Evolutionary conservation across 352 stramenopile species (phyloP).

Genomic region (Pythium guiyangense): DNA sequence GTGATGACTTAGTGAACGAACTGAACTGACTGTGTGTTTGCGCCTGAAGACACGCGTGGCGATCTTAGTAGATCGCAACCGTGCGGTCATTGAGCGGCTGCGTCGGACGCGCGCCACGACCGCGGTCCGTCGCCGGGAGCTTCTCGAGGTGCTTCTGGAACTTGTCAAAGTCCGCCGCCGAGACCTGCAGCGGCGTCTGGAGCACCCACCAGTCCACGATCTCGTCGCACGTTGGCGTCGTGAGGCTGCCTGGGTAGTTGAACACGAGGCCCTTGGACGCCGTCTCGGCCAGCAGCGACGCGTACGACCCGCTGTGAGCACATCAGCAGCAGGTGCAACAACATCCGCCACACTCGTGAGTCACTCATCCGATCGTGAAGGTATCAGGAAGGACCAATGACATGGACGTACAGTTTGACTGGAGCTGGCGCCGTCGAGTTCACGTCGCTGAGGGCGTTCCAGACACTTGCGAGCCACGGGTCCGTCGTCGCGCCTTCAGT

Average conservation of each 20-base stretch:
- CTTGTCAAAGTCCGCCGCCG: slow-evolving; percentile 10
- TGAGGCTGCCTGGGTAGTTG: slow-evolving; percentile 26
- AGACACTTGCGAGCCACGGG: slow-evolving; percentile 7
- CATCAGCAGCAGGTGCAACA: too few relatives aligned
- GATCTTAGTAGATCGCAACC: slow-evolving; percentile 8
- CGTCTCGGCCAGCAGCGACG: neutral
- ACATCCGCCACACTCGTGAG: too few relatives aligned
- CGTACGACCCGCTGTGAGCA: slow-evolving; percentile 8
- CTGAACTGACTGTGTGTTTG: too few relatives aligned
- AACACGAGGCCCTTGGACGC: slow-evolving; percentile 7
- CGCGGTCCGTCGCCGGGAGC: slow-evolving; percentile 19
- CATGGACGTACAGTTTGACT: slow-evolving; percentile 3
- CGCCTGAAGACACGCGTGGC: too few relatives aligned
- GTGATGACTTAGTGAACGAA: too few relatives aligned
- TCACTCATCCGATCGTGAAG: too few relatives aligned
- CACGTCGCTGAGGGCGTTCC: neutral
- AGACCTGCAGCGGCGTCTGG: slow-evolving; percentile 11
- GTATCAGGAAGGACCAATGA: neutral
- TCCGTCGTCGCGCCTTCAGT: slow-evolving; percentile 9
- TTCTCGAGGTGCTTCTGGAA: slow-evolving; percentile 16
- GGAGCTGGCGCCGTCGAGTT: neutral
- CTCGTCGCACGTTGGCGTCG: slow-evolving; percentile 21
- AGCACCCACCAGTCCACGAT: slow-evolving; percentile 29
- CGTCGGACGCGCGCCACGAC: slow-evolving; percentile 19
- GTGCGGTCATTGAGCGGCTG: slow-evolving; percentile 22